A percentile compares a stretch with the other conserved stretches of the same genome.
phyloP scores from a whole-genome alignment of 441 rosid species.

The Rhodomyrtus psidioides region DNA sequence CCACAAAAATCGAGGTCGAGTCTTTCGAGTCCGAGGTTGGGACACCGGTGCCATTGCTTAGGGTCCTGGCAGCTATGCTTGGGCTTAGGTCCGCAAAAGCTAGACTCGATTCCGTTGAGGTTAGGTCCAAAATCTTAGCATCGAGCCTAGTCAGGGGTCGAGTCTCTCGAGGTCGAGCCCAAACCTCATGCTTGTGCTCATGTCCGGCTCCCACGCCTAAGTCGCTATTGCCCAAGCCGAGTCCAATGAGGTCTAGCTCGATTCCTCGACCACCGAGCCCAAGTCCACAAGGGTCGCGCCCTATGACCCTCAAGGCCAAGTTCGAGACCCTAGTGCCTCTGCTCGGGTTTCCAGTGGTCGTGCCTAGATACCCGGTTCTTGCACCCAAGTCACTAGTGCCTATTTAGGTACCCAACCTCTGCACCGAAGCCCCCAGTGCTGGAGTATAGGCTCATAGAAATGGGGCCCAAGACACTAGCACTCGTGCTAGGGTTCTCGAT shows the following conservation, averaged over 20 bases:
- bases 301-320: background rate
- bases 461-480: no score
- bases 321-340: background rate
- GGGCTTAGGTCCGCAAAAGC: background rate
- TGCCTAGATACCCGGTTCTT: background rate
- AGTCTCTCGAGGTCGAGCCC: background rate
- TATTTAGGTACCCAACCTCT: rapidly evolving
- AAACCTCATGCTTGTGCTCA: rapidly evolving
- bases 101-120: background rate
- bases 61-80: no score
- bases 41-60: background rate
- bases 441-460: no score
- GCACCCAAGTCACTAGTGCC: no score
- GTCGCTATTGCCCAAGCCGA: rapidly evolving
- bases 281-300: no score
- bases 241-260: background rate
- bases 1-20: background rate
- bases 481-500: no score
- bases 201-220: background rate
- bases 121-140: no score
- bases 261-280: rapidly evolving
- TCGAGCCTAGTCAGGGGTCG: no score
- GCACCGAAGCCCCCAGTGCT: no score
- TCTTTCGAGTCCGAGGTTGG: background rate
- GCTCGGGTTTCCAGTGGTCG: background rate